Evolutionary conservation across 2,329 filamentous ascomycete genomes (phyloP).

Genomic region (Colletotrichum eremochloae): DNA sequence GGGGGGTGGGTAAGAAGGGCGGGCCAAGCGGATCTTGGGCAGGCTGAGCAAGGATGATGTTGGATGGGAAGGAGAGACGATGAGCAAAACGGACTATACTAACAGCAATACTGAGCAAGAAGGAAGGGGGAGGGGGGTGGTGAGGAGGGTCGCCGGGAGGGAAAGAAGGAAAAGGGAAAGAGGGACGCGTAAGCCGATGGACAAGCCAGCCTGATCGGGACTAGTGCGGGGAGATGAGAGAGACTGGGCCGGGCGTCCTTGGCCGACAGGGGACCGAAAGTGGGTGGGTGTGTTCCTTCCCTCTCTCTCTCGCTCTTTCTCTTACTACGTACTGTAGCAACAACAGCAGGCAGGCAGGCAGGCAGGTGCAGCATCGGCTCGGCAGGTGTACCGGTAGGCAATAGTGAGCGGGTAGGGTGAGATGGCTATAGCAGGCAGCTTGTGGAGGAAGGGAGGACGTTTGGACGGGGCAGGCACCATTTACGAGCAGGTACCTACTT

Average conservation of each 20-base stretch:
- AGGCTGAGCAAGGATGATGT: conserved; percentile 35
- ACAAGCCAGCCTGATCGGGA: conserved; percentile 22
- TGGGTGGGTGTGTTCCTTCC: neutral
- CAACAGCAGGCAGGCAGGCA: neutral
- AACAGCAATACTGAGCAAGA: neutral
- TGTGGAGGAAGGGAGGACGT: neutral
- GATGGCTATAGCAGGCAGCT: neutral
- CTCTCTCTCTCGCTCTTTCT: neutral
- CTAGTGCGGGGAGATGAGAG: conserved; percentile 23
- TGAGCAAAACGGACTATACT: neutral
- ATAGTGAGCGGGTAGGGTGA: too few species aligned
- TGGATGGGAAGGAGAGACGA: conserved; percentile 10
- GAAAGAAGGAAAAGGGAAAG: conserved; percentile 14
- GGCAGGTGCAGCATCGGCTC: neutral
- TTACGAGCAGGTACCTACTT: neutral
- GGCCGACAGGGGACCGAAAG: conserved; percentile 8
- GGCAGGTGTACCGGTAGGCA: neutral
- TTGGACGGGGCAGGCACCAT: neutral
- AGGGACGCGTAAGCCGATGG: conserved; percentile 42
- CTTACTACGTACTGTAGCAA: neutral
- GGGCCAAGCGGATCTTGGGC: conserved; percentile 39
- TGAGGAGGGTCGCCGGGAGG: conserved; percentile 8
- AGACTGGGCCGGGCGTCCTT: conserved; percentile 21
- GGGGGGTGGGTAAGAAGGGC: conserved; percentile 11
- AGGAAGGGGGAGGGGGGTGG: neutral